These are phyloP conservation scores for Condylostoma magnum DNA, from an alignment of 169 alveolate species.

Conservation along the genomic window DNA sequence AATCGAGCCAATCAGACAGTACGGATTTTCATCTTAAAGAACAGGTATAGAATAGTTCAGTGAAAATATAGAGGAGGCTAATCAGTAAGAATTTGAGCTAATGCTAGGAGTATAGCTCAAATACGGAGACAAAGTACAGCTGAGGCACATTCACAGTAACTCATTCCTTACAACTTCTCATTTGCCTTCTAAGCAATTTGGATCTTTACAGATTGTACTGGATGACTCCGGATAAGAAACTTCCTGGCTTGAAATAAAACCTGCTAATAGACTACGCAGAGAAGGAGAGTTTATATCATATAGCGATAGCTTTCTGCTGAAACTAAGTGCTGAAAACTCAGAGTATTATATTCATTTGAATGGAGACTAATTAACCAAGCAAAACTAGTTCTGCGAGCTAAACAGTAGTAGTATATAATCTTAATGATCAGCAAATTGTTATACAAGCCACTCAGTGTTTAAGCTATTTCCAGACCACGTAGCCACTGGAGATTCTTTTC, in stretches of 20 bases:
- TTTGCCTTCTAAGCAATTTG: not conserved
- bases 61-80: not conserved
- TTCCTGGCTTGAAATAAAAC: constrained; percentile 22
- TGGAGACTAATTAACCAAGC: not conserved
- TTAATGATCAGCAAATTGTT: not conserved
- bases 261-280: not conserved
- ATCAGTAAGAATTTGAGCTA: not conserved
- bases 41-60: not conserved
- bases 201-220: constrained; percentile 12
- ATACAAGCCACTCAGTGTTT: not conserved
- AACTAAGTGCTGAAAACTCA: not conserved
- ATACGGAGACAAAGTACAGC: constrained; percentile 16
- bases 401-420: not conserved
- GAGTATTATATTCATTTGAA: constrained; percentile 10
- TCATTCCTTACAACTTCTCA: constrained; percentile 5
- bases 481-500: constrained; percentile 29
- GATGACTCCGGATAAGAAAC: not conserved
- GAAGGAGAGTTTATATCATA: constrained; percentile 14
- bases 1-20: constrained; percentile 23
- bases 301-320: constrained; percentile 1
- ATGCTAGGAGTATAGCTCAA: not conserved
- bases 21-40: not conserved
- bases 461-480: constrained; percentile 12
- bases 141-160: constrained; percentile 18
- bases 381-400: not conserved